Evolutionary conservation across 768 basidiomycete species (phyloP), one percentile per base, ranked within the genome.

Genomic region (Naganishia friedmannii): DNA sequence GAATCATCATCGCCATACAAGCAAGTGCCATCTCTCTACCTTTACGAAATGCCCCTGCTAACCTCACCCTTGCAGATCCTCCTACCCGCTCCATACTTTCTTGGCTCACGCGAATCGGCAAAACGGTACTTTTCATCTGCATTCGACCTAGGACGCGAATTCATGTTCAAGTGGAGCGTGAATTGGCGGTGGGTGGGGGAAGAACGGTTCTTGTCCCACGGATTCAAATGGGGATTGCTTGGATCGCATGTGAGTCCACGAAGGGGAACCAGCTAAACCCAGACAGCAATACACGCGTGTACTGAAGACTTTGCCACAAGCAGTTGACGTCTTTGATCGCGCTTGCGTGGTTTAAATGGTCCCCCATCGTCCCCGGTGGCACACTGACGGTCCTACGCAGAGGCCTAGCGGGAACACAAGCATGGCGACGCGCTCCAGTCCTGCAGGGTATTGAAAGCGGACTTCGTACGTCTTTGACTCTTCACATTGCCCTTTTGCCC

Each of bases 101-200:
- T 83, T 48, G 82, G 85, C 67, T 83, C 89, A 71, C 82, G 85
- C 3, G 76, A 82, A 77, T 66, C 74, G 29, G 65, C 73, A 13
- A 23, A 56, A 53, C 84, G 87, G 26, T 99, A 99, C 80, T 74
- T 92, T 48, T 83, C 82, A 28, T 85, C 85, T 23, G 90, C 96
- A 1, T 99, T 95, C 78, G 88, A 98, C 77, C 84, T 99, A 68
- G 87, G 88, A 3, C 88, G 96, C 17, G 85, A 88, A 9, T 99
- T 99, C 82, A 82, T 96, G 34, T 96, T 90, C 81, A 88, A 91
- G 78, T 99, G 95, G 95, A 97, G 95, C 0, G 93, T 97, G 68
- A 99, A 98, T 78, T 99, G 96, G 96, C 86, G 93, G 54, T 89
- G 95, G 76, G 72, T 99, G 2, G 83, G 85, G 31, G 90, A 93